Percentiles rank a stretch among this genome's conserved stretches.
phyloP scores from a whole-genome alignment of 169 alveolate genomes.

The Cytauxzoon felis region DNA sequence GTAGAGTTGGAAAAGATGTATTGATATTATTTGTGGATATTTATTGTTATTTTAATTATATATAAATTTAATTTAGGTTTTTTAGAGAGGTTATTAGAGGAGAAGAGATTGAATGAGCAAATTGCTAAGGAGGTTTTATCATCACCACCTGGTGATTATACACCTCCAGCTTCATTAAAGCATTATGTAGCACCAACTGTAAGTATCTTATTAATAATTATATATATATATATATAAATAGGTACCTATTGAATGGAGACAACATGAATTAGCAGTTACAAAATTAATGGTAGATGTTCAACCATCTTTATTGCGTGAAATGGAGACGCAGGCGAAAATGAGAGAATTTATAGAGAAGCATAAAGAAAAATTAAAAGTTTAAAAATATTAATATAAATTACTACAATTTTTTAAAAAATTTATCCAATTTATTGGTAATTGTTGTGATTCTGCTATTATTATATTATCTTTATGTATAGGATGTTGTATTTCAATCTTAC shows the following conservation, averaged over 20 bases:
- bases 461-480: constrained; percentile 40
- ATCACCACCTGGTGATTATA: constrained; percentile 48
- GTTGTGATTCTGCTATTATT: constrained; percentile 1
- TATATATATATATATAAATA: background rate
- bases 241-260: constrained; percentile 64
- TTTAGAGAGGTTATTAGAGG: constrained; percentile 61
- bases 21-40: too few species aligned
- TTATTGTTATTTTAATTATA: too few species aligned
- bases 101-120: constrained; percentile 51
- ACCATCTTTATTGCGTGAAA: constrained; percentile 54
- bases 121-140: constrained; percentile 51
- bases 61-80: constrained; percentile 23
- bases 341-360: constrained; percentile 49
- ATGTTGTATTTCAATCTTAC: constrained; percentile 38
- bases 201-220: background rate
- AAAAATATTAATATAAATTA: background rate
- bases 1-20: too few species aligned
- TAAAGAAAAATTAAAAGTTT: background rate
- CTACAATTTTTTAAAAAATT: background rate
- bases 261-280: constrained; percentile 62
- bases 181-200: constrained; percentile 43
- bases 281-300: constrained; percentile 63
- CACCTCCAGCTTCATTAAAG: constrained; percentile 33
- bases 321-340: constrained; percentile 63
- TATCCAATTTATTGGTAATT: background rate